These are phyloP conservation scores for Aspergillus nanangensis DNA, from an alignment of 495 filamentous ascomycete genomes.

Conservation along the genomic window DNA sequence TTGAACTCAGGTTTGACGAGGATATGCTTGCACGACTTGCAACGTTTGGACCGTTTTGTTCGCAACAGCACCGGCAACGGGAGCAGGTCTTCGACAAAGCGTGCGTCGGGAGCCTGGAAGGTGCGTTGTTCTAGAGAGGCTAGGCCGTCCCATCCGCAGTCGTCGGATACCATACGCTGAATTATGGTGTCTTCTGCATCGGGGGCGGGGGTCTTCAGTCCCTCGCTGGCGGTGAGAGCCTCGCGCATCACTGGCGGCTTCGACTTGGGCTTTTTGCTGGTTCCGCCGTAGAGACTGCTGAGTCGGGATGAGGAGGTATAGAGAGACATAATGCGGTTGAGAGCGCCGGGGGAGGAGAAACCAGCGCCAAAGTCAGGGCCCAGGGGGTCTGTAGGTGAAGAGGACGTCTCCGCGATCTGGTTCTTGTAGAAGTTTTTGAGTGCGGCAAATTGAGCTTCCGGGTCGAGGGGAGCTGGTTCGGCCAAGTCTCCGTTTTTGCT, in stretches of 20 bases:
- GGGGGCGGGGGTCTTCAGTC: constrained; percentile 51
- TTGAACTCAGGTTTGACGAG: constrained; percentile 93
- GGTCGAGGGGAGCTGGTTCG: constrained; percentile 25
- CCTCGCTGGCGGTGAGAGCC: constrained; percentile 63
- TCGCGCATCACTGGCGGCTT: constrained; percentile 74
- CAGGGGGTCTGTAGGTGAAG: constrained; percentile 47
- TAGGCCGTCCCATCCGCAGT: constrained; percentile 50
- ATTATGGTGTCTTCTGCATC: constrained; percentile 44
- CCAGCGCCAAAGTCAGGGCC: constrained; percentile 47
- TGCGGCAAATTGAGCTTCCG: constrained; percentile 42
- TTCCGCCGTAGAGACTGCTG: constrained; percentile 39
- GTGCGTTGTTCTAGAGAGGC: constrained; percentile 49
- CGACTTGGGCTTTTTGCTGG: constrained; percentile 61
- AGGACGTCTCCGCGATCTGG: constrained; percentile 60
- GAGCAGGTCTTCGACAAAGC: constrained; percentile 64
- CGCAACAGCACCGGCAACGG: constrained; percentile 77
- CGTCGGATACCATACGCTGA: constrained; percentile 38
- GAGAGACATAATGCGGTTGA: constrained; percentile 86
- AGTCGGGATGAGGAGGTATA: constrained; percentile 61
- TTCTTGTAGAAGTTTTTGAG: constrained; percentile 67
- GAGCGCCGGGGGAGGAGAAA: constrained; percentile 74
- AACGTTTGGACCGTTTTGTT: constrained; percentile 91
- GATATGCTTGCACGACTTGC: constrained; percentile 88
- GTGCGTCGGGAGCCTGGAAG: constrained; percentile 42
- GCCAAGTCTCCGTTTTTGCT: constrained; percentile 6